phyloP scores from a whole-genome alignment of 352 stramenopile species.

The Blastocystis sp. region DNA sequence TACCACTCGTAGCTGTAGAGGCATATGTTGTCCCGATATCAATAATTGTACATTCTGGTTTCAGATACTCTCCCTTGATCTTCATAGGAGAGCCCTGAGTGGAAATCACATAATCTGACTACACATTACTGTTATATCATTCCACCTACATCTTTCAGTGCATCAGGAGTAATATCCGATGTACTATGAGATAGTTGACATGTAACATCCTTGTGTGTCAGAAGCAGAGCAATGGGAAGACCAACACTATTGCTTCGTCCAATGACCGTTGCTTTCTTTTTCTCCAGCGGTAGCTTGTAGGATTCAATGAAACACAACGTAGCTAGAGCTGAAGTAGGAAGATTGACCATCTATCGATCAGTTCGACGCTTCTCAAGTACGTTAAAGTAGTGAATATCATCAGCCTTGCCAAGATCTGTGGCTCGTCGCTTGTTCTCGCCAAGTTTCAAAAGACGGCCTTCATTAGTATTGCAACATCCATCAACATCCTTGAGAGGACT shows the following conservation, averaged over 20 bases:
- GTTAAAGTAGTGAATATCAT: conserved; percentile 60
- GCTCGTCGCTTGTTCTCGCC: conserved; percentile 30
- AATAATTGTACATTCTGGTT: conserved; percentile 56
- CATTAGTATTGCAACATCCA: conserved; percentile 44
- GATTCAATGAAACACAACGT: conserved; percentile 57
- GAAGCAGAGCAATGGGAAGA: conserved; percentile 40
- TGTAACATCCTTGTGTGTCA: conserved; percentile 54
- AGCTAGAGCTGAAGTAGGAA: conserved; percentile 39
- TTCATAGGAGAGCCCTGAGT: conserved; percentile 24
- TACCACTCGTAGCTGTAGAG: conserved; percentile 9
- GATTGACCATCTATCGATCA: conserved; percentile 50
- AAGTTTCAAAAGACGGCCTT: conserved; percentile 49
- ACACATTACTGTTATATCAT: background rate
- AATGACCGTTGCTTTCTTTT: conserved; percentile 57
- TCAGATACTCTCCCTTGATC: conserved; percentile 54
- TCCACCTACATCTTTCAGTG: conserved; percentile 27
- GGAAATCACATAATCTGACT: conserved; percentile 57
- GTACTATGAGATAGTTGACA: conserved; percentile 1
- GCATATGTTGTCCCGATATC: conserved; percentile 47
- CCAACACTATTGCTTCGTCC: conserved; percentile 35
- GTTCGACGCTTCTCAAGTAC: background rate
- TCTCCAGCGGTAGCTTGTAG: conserved; percentile 53
- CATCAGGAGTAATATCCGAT: background rate
- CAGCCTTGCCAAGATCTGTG: background rate
- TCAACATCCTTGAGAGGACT: conserved; percentile 58